Evolutionary conservation across 768 basidiomycete species (phyloP).

Genomic region (Obba rivulosa): DNA sequence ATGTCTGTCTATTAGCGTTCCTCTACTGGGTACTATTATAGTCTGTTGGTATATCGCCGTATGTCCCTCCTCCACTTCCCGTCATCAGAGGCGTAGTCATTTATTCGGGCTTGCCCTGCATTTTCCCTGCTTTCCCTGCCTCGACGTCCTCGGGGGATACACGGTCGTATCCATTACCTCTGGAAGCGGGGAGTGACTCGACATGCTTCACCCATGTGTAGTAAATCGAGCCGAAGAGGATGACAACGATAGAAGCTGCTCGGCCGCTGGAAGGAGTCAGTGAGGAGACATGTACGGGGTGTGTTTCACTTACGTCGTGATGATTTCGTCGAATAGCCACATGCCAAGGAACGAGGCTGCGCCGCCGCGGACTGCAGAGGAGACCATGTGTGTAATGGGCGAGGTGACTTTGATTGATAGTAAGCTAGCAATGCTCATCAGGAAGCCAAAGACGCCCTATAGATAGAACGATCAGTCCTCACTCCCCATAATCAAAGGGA

Average conservation of each 20-base stretch:
- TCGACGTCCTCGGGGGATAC: constrained; percentile 64
- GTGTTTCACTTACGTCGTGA: constrained; percentile 57
- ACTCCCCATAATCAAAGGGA: neutral
- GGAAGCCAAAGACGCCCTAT: constrained; percentile 83
- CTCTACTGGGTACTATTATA: too few relatives aligned
- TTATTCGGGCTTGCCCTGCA: neutral
- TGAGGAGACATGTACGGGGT: neutral
- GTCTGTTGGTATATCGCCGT: too few relatives aligned
- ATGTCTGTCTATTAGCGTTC: too few relatives aligned
- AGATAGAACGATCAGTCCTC: neutral
- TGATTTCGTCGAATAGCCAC: constrained; percentile 75
- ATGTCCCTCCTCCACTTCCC: too few relatives aligned
- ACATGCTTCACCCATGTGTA: constrained; percentile 87
- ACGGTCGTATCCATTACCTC: constrained; percentile 45
- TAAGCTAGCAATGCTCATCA: constrained; percentile 91
- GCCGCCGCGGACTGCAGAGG: constrained; percentile 92
- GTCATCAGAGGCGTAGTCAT: neutral
- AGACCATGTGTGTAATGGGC: constrained; percentile 96
- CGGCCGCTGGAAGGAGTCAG: constrained; percentile 53
- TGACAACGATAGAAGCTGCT: constrained; percentile 71
- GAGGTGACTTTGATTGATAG: constrained; percentile 97
- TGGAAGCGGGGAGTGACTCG: constrained; percentile 45
- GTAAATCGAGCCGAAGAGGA: constrained; percentile 75
- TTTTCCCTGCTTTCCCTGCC: constrained; percentile 38
- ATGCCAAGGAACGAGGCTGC: constrained; percentile 81